Percentiles rank a stretch among this genome's conserved stretches.
Evolutionary conservation across 2,329 filamentous ascomycete genomes (phyloP).

Genomic region (Claviceps sp.): DNA sequence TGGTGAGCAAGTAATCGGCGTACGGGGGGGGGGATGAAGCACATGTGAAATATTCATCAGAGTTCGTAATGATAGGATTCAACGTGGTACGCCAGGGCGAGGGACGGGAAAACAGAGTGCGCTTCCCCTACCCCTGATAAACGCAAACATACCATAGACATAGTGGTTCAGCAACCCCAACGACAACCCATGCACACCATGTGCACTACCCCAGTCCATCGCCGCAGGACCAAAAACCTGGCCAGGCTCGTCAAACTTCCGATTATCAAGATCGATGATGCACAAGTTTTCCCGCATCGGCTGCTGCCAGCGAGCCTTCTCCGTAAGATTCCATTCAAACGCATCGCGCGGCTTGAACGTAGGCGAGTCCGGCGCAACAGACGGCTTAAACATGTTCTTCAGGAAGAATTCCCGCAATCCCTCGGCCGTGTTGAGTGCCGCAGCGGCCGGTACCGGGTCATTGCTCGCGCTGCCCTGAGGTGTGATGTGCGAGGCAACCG

Average conservation of each 20-base stretch:
- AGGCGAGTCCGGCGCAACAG: conserved; percentile 12
- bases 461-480: background rate
- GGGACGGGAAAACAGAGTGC: background rate
- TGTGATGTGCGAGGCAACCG: background rate
- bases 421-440: background rate
- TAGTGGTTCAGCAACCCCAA: conserved; percentile 30
- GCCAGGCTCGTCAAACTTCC: conserved; percentile 21
- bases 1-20: too few species aligned
- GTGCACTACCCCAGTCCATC: conserved; percentile 23
- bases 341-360: conserved; percentile 20
- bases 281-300: conserved; percentile 25
- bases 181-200: conserved; percentile 23
- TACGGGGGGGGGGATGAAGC: too few species aligned
- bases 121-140: background rate
- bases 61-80: too few species aligned
- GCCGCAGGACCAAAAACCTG: conserved; percentile 21
- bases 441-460: background rate
- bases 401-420: conserved; percentile 20
- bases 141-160: conserved; percentile 23
- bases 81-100: too few species aligned
- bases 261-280: conserved; percentile 32
- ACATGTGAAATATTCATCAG: too few species aligned
- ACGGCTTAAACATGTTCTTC: conserved; percentile 19
- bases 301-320: conserved; percentile 17
- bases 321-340: conserved; percentile 18